Percentiles rank a stretch among this genome's conserved stretches.
These are phyloP conservation scores for Talaromyces pinophilus DNA, from an alignment of 2,329 filamentous ascomycete genomes.

Conservation along the genomic window DNA sequence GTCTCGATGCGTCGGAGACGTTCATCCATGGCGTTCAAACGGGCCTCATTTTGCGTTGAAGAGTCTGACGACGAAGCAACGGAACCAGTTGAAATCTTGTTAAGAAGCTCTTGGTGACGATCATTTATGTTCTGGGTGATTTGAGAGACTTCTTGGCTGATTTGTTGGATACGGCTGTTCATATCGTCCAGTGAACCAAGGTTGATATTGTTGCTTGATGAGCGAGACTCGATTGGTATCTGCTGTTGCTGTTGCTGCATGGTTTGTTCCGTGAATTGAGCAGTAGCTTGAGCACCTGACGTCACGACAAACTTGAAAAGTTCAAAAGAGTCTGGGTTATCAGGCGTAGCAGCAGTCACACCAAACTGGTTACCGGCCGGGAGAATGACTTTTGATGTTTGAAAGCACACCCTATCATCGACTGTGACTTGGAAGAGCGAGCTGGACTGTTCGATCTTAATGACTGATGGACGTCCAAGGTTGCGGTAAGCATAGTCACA, in stretches of 20 bases:
- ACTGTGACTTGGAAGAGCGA: constrained; percentile 73
- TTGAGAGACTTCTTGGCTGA: constrained; percentile 60
- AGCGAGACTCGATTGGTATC: constrained; percentile 33
- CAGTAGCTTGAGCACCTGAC: constrained; percentile 31
- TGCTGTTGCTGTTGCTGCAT: constrained; percentile 32
- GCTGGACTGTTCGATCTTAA: constrained; percentile 70
- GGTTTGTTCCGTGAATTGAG: constrained; percentile 35
- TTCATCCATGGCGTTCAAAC: constrained; percentile 45
- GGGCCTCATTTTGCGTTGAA: constrained; percentile 34
- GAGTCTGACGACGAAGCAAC: constrained; percentile 25
- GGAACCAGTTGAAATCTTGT: constrained; percentile 33
- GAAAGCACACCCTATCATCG: constrained; percentile 80
- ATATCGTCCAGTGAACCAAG: constrained; percentile 76
- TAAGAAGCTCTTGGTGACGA: constrained; percentile 54
- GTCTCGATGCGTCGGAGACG: constrained; percentile 58
- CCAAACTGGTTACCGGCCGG: constrained; percentile 83
- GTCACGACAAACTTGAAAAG: constrained; percentile 78
- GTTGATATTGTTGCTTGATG: constrained; percentile 43
- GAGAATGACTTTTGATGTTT: constrained; percentile 72
- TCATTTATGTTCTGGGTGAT: constrained; percentile 56
- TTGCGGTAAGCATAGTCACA: constrained; percentile 92
- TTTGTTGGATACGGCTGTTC: constrained; percentile 71
- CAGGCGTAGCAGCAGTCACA: constrained; percentile 81
- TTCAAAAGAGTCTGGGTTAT: constrained; percentile 93
- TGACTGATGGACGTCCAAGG: constrained; percentile 75